Conservation (phyloP, 495 filamentous ascomycete genomes). For the Penicillium crystallinum region DNA sequence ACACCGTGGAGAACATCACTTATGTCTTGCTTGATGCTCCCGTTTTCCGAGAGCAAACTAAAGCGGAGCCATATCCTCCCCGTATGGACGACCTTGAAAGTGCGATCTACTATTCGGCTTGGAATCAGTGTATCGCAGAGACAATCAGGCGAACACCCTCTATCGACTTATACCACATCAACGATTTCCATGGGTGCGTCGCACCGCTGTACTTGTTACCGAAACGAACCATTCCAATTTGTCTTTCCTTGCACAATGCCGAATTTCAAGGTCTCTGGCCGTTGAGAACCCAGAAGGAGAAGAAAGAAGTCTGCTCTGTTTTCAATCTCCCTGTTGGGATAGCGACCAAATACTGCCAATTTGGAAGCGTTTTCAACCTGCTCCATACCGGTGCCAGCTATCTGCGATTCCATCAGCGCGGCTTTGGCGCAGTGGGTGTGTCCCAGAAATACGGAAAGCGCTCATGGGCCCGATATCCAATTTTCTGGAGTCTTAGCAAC, state of each 20-base stretch:
- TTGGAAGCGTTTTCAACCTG: conserved; percentile 66
- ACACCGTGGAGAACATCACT: conserved; percentile 61
- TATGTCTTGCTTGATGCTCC: conserved; percentile 67
- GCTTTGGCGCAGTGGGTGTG: conserved; percentile 71
- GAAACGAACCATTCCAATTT: conserved; percentile 44
- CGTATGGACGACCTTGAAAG: conserved; percentile 72
- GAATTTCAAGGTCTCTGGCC: conserved; percentile 74
- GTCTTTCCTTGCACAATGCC: conserved; percentile 57
- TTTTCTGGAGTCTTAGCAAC: conserved; percentile 70
- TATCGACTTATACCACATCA: conserved; percentile 73
- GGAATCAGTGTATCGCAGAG: conserved; percentile 67
- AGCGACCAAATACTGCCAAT: conserved; percentile 47
- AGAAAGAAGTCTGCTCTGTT: conserved; percentile 63
- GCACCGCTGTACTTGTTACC: conserved; percentile 69
- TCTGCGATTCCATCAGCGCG: conserved; percentile 65
- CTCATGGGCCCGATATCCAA: conserved; percentile 69
- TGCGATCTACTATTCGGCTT: conserved; percentile 68
- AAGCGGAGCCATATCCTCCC: conserved; percentile 61
- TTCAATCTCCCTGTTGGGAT: conserved; percentile 52
- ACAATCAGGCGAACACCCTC: conserved; percentile 54
- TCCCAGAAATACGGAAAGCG: conserved; percentile 72
- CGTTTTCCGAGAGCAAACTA: conserved; percentile 64
- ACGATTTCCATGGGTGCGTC: conserved; percentile 73
- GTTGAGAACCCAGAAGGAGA: conserved; percentile 63
- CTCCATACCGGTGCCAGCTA: conserved; percentile 69